Base-by-base conservation (phyloP, 169 alveolate genomes). In the Eimeria falciformis region DNA sequence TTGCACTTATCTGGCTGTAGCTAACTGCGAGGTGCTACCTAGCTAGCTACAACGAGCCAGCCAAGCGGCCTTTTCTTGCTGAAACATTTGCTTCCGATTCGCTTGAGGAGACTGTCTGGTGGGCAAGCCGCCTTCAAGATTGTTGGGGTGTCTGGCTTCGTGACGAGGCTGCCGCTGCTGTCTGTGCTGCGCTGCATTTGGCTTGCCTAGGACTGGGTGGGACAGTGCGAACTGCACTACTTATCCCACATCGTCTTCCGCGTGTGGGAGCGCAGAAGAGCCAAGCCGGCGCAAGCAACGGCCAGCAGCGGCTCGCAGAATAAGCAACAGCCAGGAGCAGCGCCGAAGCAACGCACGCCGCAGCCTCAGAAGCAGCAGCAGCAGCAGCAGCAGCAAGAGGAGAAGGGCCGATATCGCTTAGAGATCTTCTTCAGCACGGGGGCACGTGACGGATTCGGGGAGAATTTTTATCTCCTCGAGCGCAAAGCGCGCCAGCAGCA, bases 161-260 rank as follows among this genome's bases (percentile, higher is more conserved):
- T n/a, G n/a, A n/a, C n/a, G n/a, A n/a, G n/a, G n/a, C n/a, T n/a
- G n/a, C n/a, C n/a, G n/a, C n/a, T n/a, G n/a, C n/a, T n/a, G n/a
- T n/a, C n/a, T n/a, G n/a, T n/a, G 1, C 62, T 50, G 62, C 18
- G 62, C 62, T 73, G 33, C n/a, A 56, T 73, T 21, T 73, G 84
- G 27, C 33, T 73, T 40, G 9, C 58, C 5, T 12, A 90, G 69
- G 93, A 91, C 45, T 45, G 33, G 82, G 43, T 71, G 62, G 87
- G 89, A 40, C 53, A 58, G 66, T 53, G 79, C 68, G 94, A 91
- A 43, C 84, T 84, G 56, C 94, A 91, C 82, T 91, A 91, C 55
- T 78, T 91, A 14, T 91, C 94, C 27, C 91, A 91, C 89, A 81
- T 91, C 66, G 91, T 91, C 33, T 83, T 91, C 58, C 79, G 94